Percentiles rank a stretch among this genome's conserved stretches.
These are phyloP conservation scores for Lycium barbarum DNA, from an alignment of 257 asterid species.

Conservation along the genomic window DNA sequence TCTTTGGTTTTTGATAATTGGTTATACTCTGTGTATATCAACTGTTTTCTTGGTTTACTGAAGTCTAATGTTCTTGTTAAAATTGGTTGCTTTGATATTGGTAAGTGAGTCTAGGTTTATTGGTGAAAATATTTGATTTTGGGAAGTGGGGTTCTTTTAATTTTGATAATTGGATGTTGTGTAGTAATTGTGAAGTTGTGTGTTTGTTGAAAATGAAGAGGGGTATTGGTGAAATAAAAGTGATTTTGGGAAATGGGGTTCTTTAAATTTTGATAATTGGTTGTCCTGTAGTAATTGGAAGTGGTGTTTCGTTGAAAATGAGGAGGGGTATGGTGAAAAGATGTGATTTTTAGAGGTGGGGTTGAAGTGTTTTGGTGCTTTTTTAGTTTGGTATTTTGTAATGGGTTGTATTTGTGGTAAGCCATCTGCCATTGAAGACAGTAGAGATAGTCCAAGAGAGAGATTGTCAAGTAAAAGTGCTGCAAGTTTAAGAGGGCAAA, in stretches of 20 bases:
- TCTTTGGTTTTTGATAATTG: no score
- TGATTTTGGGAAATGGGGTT: conserved; percentile 39
- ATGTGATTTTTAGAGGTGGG: conserved; percentile 47
- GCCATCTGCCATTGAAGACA: conserved; percentile 78
- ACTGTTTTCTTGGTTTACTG: conserved; percentile 33
- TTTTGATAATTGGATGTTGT: conserved; percentile 34
- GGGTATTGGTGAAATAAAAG: conserved; percentile 33
- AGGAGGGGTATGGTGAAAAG: conserved; percentile 39
- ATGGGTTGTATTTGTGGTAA: conserved; percentile 89
- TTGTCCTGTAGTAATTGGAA: conserved; percentile 47
- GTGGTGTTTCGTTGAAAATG: conserved; percentile 35
- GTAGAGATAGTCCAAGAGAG: conserved; percentile 77
- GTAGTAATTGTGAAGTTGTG: conserved; percentile 47
- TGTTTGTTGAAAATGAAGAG: conserved; percentile 42
- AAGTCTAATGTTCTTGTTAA: background rate
- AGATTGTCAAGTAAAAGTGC: conserved; percentile 59
- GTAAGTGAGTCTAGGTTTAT: conserved; percentile 19
- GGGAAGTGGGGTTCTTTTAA: conserved; percentile 23
- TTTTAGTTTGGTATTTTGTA: conserved; percentile 1
- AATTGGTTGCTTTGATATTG: background rate
- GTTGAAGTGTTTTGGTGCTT: conserved; percentile 43
- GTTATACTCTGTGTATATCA: background rate
- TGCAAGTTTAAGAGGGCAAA: conserved; percentile 54
- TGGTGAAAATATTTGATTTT: conserved; percentile 23
- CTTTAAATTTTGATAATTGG: no score